phyloP scores from a whole-genome alignment of 2,329 filamentous ascomycete species.

The Colletotrichum sp. region DNA sequence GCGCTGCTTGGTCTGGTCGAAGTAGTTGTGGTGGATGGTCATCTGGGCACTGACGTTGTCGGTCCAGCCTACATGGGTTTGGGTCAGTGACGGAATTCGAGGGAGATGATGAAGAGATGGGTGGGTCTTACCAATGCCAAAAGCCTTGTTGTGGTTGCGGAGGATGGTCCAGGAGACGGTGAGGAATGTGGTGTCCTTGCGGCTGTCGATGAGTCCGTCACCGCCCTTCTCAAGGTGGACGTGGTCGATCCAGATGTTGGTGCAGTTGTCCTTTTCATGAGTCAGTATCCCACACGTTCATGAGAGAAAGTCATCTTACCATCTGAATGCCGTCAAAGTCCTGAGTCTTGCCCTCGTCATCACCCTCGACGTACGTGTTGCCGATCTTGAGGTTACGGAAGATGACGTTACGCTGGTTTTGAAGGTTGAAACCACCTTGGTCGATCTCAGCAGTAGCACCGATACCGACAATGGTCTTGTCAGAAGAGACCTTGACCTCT shows the following conservation, averaged over 20 bases:
- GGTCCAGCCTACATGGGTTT: constrained; percentile 24
- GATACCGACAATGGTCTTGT: constrained; percentile 29
- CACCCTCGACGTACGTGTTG: constrained; percentile 14
- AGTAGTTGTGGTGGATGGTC: constrained; percentile 29
- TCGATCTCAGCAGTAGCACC: constrained; percentile 25
- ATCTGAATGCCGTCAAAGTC: constrained; percentile 28
- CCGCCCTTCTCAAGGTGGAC: constrained; percentile 25
- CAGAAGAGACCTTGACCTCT: constrained; percentile 20
- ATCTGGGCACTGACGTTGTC: constrained; percentile 26
- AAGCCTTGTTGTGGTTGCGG: constrained; percentile 28
- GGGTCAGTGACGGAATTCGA: no score
- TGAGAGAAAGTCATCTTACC: background rate
- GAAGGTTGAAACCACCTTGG: constrained; percentile 24
- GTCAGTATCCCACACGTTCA: accelerated
- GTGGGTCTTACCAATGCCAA: constrained; percentile 25
- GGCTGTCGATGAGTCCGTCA: constrained; percentile 27
- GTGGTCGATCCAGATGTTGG: constrained; percentile 31
- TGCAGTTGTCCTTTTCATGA: constrained; percentile 4
- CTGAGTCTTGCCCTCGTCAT: constrained; percentile 26
- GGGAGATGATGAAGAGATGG: background rate
- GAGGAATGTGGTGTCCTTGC: constrained; percentile 28
- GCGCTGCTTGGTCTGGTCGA: constrained; percentile 26
- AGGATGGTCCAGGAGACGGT: constrained; percentile 29
- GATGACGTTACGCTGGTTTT: constrained; percentile 25
- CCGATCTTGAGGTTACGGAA: constrained; percentile 27